Conservation (phyloP, 257 asterid species). For the Solanum clarkiae region DNA sequence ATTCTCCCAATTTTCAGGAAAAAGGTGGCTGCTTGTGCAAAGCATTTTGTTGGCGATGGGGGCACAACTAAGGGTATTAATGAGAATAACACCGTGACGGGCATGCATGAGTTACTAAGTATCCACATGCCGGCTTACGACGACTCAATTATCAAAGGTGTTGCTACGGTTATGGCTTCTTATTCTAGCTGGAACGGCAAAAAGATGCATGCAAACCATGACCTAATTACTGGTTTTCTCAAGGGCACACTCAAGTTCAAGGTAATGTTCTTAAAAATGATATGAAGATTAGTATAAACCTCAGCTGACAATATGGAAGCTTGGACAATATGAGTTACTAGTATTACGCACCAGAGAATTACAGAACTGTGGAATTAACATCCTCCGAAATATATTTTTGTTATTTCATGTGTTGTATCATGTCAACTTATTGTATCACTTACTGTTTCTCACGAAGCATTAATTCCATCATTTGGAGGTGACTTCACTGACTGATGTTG, state of each 20-base stretch:
- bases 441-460: neutral
- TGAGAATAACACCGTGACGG: conserved; percentile 54
- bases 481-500: neutral
- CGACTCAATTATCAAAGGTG: conserved; percentile 69
- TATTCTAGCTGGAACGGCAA: conserved; percentile 87
- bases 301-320: neutral
- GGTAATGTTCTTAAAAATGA: conserved; percentile 19
- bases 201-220: conserved; percentile 77
- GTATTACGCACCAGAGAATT: neutral
- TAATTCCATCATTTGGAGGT: neutral
- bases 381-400: neutral
- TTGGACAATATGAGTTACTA: neutral
- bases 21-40: conserved; percentile 91
- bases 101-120: conserved; percentile 59
- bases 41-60: conserved; percentile 94
- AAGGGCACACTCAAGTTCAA: conserved; percentile 71
- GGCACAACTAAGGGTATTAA: conserved; percentile 71
- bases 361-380: neutral
- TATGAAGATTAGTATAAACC: neutral
- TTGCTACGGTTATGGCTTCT: conserved; percentile 71
- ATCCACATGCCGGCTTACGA: conserved; percentile 88
- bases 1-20: conserved; percentile 27
- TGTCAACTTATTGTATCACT: neutral
- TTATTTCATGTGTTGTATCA: neutral
- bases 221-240: conserved; percentile 63